Conservation (phyloP, 2,329 filamentous ascomycete species). For the Ophiostoma australiae region DNA sequence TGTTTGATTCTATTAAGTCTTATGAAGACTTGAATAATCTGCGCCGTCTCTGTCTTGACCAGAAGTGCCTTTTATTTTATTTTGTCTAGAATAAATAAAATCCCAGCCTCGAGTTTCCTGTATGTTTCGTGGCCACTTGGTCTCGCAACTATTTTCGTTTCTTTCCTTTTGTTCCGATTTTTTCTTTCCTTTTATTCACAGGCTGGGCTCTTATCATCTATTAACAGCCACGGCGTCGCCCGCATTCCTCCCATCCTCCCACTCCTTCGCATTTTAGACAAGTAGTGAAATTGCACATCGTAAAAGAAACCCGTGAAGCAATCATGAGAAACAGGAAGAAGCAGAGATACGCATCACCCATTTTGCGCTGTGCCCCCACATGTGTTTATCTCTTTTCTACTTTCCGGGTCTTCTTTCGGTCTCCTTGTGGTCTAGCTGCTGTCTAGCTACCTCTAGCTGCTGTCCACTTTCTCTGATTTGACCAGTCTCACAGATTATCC, state of each 20-base stretch:
- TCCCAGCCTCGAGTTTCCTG: not conserved
- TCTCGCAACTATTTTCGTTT: not conserved
- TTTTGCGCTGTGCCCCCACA: conserved; percentile 6
- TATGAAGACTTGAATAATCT: too few species aligned
- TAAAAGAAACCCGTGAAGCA: not conserved
- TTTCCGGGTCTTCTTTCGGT: not conserved
- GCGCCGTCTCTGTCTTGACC: too few species aligned
- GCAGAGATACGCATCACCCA: not conserved
- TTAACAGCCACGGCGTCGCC: not conserved
- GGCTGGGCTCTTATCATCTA: not conserved
- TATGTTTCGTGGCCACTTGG: not conserved
- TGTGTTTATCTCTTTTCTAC: conserved; percentile 5
- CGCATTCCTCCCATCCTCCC: conserved; percentile 4
- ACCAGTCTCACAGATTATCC: too few species aligned
- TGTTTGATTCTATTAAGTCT: not conserved
- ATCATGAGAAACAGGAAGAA: not conserved
- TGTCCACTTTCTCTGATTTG: not conserved
- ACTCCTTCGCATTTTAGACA: not conserved
- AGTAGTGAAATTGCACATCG: not conserved
- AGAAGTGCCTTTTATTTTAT: too few species aligned
- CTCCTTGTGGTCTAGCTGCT: not conserved
- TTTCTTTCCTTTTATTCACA: not conserved
- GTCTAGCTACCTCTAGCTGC: not conserved
- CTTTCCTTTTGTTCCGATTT: not conserved
- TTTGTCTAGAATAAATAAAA: not conserved